Percentiles rank a stretch among this genome's conserved stretches.
Evolutionary conservation across 2,329 filamentous ascomycete genomes (phyloP).

Genomic region (Trichoderma sp.): DNA sequence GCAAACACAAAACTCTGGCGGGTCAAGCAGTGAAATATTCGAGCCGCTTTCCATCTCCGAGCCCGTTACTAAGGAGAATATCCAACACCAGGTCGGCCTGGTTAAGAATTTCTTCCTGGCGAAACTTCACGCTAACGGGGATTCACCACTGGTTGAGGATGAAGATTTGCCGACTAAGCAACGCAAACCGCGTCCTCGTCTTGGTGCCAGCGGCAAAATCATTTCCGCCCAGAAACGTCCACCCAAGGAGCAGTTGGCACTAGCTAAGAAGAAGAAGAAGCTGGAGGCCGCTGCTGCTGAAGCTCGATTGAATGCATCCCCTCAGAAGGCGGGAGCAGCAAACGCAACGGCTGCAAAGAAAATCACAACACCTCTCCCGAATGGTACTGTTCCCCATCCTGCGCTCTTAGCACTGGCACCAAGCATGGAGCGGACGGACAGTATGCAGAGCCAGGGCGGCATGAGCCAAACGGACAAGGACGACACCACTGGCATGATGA

Average conservation of each 20-base stretch:
- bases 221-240: conserved; percentile 79
- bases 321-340: conserved; percentile 35
- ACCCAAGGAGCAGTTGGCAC: conserved; percentile 74
- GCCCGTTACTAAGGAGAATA: conserved; percentile 73
- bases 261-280: conserved; percentile 87
- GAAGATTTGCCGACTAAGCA: conserved; percentile 94
- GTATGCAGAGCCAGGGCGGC: conserved; percentile 55
- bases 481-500: conserved; percentile 73
- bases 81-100: conserved; percentile 78
- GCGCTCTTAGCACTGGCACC: conserved; percentile 41
- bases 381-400: conserved; percentile 38
- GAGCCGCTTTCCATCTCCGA: conserved; percentile 67
- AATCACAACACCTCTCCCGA: conserved; percentile 40
- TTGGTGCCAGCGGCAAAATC: conserved; percentile 76
- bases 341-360: conserved; percentile 52
- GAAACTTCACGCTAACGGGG: conserved; percentile 77
- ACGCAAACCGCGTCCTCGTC: conserved; percentile 65
- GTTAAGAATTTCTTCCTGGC: conserved; percentile 88
- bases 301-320: conserved; percentile 39
- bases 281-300: conserved; percentile 58
- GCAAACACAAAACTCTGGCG: conserved; percentile 61
- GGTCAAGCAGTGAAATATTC: conserved; percentile 60
- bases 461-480: conserved; percentile 66
- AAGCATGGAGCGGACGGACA: conserved; percentile 58
- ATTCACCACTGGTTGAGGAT: conserved; percentile 84